Conservation (phyloP, 176 grass and related monocot genomes). For the Pontederia crassipes region DNA sequence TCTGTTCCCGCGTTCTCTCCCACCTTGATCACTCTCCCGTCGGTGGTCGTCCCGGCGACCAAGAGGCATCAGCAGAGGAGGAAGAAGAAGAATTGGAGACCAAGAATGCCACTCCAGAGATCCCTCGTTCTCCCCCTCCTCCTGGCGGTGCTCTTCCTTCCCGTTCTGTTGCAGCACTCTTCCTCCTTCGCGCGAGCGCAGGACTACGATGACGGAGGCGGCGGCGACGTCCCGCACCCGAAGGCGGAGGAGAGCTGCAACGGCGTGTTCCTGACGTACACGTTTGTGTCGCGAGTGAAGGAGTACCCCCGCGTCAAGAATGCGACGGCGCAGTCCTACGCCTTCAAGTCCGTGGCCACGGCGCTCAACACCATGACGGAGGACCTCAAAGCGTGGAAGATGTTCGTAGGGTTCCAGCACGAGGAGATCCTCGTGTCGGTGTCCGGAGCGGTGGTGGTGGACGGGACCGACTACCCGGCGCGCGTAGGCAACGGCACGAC, state of each 20-base stretch:
- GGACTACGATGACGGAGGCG: constrained; percentile 1
- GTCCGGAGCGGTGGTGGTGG: constrained; percentile 47
- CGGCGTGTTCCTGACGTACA: constrained; percentile 83
- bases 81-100: too few relatives aligned
- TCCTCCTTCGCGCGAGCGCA: constrained; percentile 23
- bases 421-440: constrained; percentile 65
- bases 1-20: too few relatives aligned
- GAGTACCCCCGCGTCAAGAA: constrained; percentile 87
- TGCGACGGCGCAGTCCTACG: constrained; percentile 78
- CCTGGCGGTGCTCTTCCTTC: neutral
- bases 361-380: constrained; percentile 68
- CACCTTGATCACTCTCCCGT: too few relatives aligned
- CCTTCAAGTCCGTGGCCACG: constrained; percentile 53
- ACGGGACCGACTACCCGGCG: constrained; percentile 48
- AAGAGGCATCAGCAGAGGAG: too few relatives aligned
- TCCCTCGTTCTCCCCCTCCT: neutral
- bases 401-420: constrained; percentile 93
- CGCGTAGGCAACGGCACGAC: constrained; percentile 55
- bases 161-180: neutral
- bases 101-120: too few relatives aligned
- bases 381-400: constrained; percentile 70
- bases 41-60: too few relatives aligned
- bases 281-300: constrained; percentile 63
- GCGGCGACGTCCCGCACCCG: constrained; percentile 11
- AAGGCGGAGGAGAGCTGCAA: constrained; percentile 64